Conservation (phyloP, 257 asterid genomes). For the Henckelia pumila region DNA sequence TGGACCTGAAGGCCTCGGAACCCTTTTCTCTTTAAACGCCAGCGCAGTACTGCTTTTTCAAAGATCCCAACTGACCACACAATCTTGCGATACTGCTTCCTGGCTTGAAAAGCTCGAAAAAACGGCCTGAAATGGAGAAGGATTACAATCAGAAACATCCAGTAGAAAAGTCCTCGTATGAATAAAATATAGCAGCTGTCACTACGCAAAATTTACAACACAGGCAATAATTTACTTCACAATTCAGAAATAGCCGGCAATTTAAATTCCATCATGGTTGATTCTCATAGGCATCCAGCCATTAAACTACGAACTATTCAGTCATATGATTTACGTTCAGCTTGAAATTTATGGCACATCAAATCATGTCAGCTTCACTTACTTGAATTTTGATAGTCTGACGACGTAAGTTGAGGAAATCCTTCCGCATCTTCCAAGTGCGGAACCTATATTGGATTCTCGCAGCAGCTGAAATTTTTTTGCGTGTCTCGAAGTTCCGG, state of each 20-base stretch:
- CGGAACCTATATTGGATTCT: constrained; percentile 84
- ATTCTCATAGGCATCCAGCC: constrained; percentile 2
- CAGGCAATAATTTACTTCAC: background rate
- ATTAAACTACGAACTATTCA: background rate
- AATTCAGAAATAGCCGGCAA: background rate
- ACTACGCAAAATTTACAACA: background rate
- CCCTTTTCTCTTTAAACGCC: constrained; percentile 95
- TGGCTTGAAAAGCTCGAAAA: constrained; percentile 83
- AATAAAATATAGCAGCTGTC: background rate
- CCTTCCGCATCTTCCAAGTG: constrained; percentile 82
- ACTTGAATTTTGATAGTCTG: constrained; percentile 88
- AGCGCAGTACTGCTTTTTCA: constrained; percentile 85
- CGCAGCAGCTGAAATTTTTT: constrained; percentile 82
- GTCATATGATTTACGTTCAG: background rate
- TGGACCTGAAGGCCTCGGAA: constrained; percentile 81
- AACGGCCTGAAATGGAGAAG: constrained; percentile 46
- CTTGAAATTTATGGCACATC: constrained; percentile 1
- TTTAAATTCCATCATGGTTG: background rate
- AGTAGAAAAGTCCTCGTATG: background rate
- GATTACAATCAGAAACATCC: constrained; percentile 18
- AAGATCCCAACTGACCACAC: constrained; percentile 91
- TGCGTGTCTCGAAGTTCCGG: constrained; percentile 62
- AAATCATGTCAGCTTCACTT: constrained; percentile 22
- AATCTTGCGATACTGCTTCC: constrained; percentile 76
- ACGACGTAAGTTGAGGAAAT: constrained; percentile 79